These are phyloP conservation scores for Podospora bellae-mahoneyi DNA, from an alignment of 495 filamentous ascomycete species.

Conservation along the genomic window DNA sequence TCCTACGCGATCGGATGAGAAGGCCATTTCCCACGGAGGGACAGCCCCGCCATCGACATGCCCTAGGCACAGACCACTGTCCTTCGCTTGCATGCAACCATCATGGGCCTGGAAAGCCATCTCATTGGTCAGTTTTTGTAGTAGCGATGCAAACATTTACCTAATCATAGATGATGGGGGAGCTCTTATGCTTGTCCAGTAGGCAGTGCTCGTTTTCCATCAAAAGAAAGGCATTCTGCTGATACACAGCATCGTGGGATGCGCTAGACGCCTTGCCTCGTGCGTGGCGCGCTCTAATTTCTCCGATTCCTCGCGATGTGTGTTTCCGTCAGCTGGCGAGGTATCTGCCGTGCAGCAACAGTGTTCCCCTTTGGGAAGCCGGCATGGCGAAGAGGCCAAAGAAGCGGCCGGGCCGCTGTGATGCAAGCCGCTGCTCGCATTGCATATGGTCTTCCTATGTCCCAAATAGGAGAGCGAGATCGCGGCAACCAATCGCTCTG, in stretches of 20 bases:
- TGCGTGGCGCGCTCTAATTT: constrained; percentile 15
- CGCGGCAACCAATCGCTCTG: background rate
- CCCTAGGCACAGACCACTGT: background rate
- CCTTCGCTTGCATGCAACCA: constrained; percentile 15
- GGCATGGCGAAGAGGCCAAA: background rate
- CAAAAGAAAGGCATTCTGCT: background rate
- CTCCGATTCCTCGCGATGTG: background rate
- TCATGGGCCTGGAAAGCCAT: constrained; percentile 5
- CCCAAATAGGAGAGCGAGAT: background rate
- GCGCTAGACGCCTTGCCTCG: background rate
- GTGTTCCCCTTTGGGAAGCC: background rate
- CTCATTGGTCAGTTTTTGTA: constrained; percentile 6
- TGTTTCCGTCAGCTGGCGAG: background rate
- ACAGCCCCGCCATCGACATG: background rate
- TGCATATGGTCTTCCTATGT: background rate
- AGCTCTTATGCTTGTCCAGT: background rate
- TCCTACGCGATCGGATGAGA: constrained; percentile 18
- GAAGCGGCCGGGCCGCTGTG: background rate
- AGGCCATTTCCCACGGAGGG: constrained; percentile 1
- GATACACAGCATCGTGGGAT: background rate
- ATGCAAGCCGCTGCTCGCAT: background rate
- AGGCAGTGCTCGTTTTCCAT: background rate
- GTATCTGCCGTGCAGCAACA: background rate
- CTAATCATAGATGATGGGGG: background rate
- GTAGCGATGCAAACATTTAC: background rate